These are phyloP conservation scores for Eucalyptus tenuipes DNA, from an alignment of 345 rosid genomes.

Conservation along the genomic window DNA sequence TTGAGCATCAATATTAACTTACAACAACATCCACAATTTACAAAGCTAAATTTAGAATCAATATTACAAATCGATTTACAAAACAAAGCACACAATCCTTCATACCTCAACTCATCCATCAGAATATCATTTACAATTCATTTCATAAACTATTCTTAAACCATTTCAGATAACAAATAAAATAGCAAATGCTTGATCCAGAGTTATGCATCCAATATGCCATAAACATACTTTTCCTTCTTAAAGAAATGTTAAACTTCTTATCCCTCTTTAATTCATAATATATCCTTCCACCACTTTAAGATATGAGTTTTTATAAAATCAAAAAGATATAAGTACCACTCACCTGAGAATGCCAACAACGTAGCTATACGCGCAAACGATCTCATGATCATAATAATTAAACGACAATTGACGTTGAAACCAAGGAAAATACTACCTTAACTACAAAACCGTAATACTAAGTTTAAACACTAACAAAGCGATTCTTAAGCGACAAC, in stretches of 20 bases:
- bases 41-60: background rate
- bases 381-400: background rate
- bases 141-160: too few relatives aligned
- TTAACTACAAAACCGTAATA: too few relatives aligned
- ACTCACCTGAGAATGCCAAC: background rate
- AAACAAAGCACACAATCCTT: background rate
- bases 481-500: too few relatives aligned
- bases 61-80: background rate
- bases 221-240: background rate
- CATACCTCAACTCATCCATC: background rate
- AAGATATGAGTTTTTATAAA: background rate
- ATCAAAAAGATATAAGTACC: background rate
- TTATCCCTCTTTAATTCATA: background rate
- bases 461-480: background rate
- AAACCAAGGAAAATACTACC: background rate
- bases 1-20: background rate
- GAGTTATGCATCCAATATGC: background rate
- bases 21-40: background rate
- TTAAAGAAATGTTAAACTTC: background rate
- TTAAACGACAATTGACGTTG: background rate
- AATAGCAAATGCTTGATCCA: background rate
- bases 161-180: background rate
- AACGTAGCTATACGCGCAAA: background rate
- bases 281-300: background rate
- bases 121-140: background rate